Conservation (phyloP, 352 stramenopile genomes). For the Phytophthora pseudosyringae region DNA sequence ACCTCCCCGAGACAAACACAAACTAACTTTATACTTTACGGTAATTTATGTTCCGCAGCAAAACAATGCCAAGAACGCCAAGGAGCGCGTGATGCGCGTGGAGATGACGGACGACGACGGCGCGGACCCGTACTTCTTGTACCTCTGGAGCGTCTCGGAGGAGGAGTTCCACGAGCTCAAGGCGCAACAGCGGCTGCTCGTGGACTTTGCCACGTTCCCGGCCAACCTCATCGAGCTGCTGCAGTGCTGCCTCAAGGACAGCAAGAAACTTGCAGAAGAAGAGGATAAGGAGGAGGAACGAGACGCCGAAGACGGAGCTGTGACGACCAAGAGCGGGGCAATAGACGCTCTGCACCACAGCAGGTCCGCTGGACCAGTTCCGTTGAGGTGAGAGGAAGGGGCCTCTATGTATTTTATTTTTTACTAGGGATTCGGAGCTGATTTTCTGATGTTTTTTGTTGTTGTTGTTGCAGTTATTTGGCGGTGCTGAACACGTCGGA, state of each 20-base stretch:
- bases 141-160: conserved; percentile 93
- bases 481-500: conserved; percentile 83
- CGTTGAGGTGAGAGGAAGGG: conserved; percentile 49
- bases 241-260: conserved; percentile 86
- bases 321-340: background rate
- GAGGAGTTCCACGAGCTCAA: conserved; percentile 96
- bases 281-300: conserved; percentile 22
- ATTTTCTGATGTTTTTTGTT: conserved; percentile 4
- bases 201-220: conserved; percentile 94
- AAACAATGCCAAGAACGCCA: conserved; percentile 80
- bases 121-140: conserved; percentile 92
- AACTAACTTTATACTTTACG: background rate
- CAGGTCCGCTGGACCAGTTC: conserved; percentile 71
- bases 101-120: conserved; percentile 95
- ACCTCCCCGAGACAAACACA: background rate
- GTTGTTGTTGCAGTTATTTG: conserved; percentile 62
- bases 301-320: conserved; percentile 7
- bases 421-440: background rate
- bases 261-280: conserved; percentile 41
- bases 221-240: conserved; percentile 94
- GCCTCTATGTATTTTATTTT: background rate
- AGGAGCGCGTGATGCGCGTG: conserved; percentile 91
- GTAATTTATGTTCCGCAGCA: conserved; percentile 43
- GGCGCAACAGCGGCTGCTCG: conserved; percentile 92
- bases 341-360: conserved; percentile 16